A percentile compares a stretch with the other conserved stretches of the same genome.
Evolutionary conservation across 345 rosid species (phyloP).

Genomic region (Camelina sativa): DNA sequence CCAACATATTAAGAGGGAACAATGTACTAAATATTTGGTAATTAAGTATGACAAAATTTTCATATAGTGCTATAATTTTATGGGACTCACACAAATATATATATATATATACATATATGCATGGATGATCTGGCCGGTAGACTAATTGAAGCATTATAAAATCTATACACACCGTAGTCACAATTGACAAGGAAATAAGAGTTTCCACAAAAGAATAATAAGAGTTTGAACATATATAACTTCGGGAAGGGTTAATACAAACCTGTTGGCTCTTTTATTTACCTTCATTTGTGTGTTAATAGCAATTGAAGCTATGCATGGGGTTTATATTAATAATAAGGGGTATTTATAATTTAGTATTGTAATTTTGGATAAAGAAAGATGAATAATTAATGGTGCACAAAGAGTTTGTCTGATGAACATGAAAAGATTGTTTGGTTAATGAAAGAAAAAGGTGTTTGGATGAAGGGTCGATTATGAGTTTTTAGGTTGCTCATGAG

Average conservation of each 20-base stretch:
- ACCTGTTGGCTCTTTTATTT: conserved; percentile 35
- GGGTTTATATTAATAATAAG: conserved; percentile 28
- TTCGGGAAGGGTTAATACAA: conserved; percentile 22
- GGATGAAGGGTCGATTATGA: conserved; percentile 41
- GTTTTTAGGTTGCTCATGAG: conserved; percentile 45
- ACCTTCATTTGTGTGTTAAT: conserved; percentile 32
- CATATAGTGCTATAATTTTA: not conserved
- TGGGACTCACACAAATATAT: conserved; percentile 14
- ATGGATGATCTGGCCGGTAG: conserved; percentile 8
- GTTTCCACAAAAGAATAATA: conserved; percentile 11
- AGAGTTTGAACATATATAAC: conserved; percentile 24
- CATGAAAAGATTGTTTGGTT: conserved; percentile 49
- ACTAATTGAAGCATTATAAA: conserved; percentile 10
- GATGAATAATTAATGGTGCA: conserved; percentile 24
- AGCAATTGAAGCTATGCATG: not conserved
- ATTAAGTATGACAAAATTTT: not conserved
- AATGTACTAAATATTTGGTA: not conserved
- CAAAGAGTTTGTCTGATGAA: conserved; percentile 30
- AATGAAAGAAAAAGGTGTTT: conserved; percentile 41
- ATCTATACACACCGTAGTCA: not conserved
- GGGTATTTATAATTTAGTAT: not conserved
- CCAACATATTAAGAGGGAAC: not conserved
- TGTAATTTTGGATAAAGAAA: conserved; percentile 9
- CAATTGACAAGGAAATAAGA: not conserved
- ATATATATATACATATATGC: not conserved